Conservation (phyloP, 139 green algal genomes). For the Coelastrella sp. region DNA sequence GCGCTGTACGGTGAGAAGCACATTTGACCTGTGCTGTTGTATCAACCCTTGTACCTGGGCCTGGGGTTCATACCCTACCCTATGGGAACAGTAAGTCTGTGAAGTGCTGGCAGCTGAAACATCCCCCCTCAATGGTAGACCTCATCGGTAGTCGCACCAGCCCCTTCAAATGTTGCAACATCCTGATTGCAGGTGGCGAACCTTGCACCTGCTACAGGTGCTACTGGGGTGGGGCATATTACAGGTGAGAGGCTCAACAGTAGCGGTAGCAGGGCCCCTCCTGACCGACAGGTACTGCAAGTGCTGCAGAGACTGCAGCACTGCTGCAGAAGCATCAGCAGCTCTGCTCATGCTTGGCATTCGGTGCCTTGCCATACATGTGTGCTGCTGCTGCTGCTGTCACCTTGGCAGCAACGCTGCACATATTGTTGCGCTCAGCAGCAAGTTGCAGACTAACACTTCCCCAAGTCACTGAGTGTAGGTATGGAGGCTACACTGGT, state of each 20-base stretch:
- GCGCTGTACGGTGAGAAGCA: neutral
- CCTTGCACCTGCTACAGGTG: conserved; percentile 30
- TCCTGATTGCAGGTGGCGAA: neutral
- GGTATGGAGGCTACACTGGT: conserved; percentile 5
- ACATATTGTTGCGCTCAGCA: neutral
- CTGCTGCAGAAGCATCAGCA: too few species aligned
- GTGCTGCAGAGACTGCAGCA: too few species aligned
- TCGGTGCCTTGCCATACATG: neutral
- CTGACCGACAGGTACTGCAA: neutral
- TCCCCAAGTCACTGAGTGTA: neutral
- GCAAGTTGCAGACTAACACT: neutral
- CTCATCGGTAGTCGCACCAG: too few species aligned
- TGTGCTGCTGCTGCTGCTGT: neutral
- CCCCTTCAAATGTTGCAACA: neutral
- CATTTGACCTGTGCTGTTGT: neutral
- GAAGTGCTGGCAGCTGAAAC: too few species aligned
- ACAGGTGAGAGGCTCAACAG: neutral
- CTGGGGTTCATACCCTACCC: too few species aligned
- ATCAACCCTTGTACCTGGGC: too few species aligned
- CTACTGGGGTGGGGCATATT: conserved; percentile 12
- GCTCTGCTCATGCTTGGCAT: too few species aligned
- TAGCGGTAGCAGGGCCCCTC: neutral
- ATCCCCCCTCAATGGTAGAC: too few species aligned
- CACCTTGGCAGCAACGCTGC: too few species aligned
- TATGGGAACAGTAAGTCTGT: too few species aligned